Evolutionary conservation across 768 basidiomycete species (phyloP).

Genomic region (Russula compacta): DNA sequence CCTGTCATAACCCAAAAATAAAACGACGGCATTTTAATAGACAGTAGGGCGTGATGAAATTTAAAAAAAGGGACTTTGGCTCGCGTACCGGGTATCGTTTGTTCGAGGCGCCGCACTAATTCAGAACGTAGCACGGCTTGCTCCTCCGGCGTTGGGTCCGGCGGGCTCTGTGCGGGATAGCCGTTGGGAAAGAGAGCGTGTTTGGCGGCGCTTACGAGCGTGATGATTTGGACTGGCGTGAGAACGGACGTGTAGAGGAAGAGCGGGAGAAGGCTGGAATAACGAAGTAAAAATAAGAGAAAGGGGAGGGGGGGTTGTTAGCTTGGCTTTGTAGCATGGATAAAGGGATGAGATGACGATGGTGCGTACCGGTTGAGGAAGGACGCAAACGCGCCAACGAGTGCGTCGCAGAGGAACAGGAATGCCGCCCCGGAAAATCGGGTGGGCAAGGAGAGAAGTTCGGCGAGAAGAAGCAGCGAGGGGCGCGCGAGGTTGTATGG

Average conservation of each 20-base stretch:
- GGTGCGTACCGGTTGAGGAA: constrained; percentile 50
- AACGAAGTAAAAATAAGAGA: neutral
- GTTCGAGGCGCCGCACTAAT: constrained; percentile 33
- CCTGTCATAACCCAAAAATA: constrained; percentile 18
- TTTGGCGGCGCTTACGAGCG: constrained; percentile 47
- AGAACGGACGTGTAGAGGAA: constrained; percentile 48
- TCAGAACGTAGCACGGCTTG: constrained; percentile 45
- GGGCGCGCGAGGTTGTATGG: constrained; percentile 33
- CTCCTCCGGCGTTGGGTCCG: constrained; percentile 72
- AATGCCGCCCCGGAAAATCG: constrained; percentile 42
- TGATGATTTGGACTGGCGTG: constrained; percentile 44
- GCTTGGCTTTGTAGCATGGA: neutral
- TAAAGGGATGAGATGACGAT: neutral
- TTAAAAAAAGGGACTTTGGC: neutral
- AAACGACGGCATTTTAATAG: neutral
- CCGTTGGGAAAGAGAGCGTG: constrained; percentile 81
- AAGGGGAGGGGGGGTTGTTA: neutral
- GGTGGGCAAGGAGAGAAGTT: constrained; percentile 39
- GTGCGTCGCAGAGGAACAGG: constrained; percentile 38
- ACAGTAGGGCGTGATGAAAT: neutral
- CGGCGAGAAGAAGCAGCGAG: constrained; percentile 38
- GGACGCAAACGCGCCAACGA: constrained; percentile 38
- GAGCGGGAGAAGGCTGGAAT: constrained; percentile 60
- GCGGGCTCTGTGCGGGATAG: constrained; percentile 65
- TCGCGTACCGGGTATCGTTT: constrained; percentile 36